Base-by-base conservation (phyloP, 768 basidiomycete species). In the Russula olivacea region DNA sequence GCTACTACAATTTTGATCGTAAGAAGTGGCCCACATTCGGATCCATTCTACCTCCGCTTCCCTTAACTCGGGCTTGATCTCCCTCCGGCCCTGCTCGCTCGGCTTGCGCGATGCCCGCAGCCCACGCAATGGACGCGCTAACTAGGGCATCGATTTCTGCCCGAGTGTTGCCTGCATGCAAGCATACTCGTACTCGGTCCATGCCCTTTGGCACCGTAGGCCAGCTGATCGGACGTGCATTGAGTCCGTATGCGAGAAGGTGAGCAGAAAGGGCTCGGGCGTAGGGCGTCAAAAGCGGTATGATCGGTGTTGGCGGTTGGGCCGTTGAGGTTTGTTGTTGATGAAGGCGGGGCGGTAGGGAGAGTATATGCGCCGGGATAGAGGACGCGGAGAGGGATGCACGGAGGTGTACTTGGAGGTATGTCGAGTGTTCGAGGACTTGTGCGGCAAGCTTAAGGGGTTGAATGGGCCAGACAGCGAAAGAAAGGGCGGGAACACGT, bases 121-220 rank as follows among this genome's bases (percentile, higher is more conserved):
- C 83, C 83, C 83, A 85, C 21, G 60, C 68, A 2, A 83, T 61
- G 53, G 86, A 77, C 0, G 79, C 83, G 2, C 71, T 60, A 0
- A 83, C 78, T 21, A 97, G 74, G 15, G 73, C 70, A 43, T 83
- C 80, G 4, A 96, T 78, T 32, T 95, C 86, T 43, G 75, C 78
- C 2, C 69, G 61, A 36, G 84, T 83, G 69, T 95, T 92, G 1
- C 80, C 84, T 0, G 93, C 85, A 69, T 94, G 90, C 30, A 98
- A 69, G 72, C 95, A 98, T n/a, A 98, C 82, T 3, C 95, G 75
- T 2, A 98, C 87, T 19, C 94, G 82, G 64, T 94, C 89, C 63
- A 81, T 82, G 10, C 91, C 93, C 58, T 86, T 87, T 0, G 94
- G 92, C 0, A 97, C 94, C 0, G 94, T 97, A 0, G 96, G 95